Base-by-base conservation (phyloP, 306 rosid genomes). In the Arachis hypogaea region DNA sequence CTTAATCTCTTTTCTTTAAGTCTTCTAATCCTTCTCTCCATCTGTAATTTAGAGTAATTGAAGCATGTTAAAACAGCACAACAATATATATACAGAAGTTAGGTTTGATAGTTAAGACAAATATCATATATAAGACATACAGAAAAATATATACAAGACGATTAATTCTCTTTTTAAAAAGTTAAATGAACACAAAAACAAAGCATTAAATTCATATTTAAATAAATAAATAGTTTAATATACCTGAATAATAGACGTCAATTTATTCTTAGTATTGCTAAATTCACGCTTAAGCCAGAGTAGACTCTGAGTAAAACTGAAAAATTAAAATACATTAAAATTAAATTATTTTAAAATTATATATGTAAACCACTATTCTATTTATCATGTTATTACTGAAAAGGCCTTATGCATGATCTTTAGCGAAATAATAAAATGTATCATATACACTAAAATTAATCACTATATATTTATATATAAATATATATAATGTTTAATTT, bases 11-110 rank as follows among this genome's bases (percentile, higher is more conserved):
- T 33, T 2, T 33, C 38, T 33, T 33, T 55, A 1, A 68, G 9
- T 63, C 87, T 82, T 10, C 85, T 67, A 54, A 87, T 80, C 74
- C 80, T 84, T 16, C 56, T 69, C 75, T 84, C 88, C 92, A 87
- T 82, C 92, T 89, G 84, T 52, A 47, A 52, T 58, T n/a, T 56
- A 52, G 66, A 33, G 38, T 2, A 33, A 33, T 2, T 33, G 38
- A 33, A 33, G 38, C 3, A 33, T 33, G 4, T 33, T 33, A 33
- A 33, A 33, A 33, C 38, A 33, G 38, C 38, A 33, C 38, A 33
- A 33, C 38, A 22, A 22, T 22, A 22, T 22, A 33, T 33, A 33
- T 33, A 33, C 4, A 33, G 3, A 33, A 33, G 3, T 0, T 33
- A 33, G 3, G 4, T 4, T 33, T 33, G 38, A 33, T 33, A 33